Percentiles rank a stretch among this genome's conserved stretches.
These are phyloP conservation scores for Phytophthora idaei DNA, from an alignment of 352 stramenopile species.

Conservation along the genomic window DNA sequence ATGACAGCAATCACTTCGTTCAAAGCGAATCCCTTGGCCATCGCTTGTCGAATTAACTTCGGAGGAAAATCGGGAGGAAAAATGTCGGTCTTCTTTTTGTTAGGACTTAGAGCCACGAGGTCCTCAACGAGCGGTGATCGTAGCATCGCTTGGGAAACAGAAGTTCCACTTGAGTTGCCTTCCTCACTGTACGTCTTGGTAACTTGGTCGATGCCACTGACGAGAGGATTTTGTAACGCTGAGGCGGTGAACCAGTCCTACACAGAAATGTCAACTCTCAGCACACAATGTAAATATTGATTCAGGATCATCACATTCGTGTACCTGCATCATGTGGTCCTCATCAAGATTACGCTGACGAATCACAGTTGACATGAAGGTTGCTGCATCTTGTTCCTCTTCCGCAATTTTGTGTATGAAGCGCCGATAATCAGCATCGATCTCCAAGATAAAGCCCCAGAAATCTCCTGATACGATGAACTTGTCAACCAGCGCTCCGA, in stretches of 20 bases:
- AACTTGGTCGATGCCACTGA: constrained; percentile 38
- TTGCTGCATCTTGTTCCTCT: constrained; percentile 52
- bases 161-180: constrained; percentile 19
- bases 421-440: constrained; percentile 65
- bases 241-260: constrained; percentile 64
- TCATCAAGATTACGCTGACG: constrained; percentile 52
- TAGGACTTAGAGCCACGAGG: constrained; percentile 52
- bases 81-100: constrained; percentile 48
- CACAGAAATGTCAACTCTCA: too few species aligned
- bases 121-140: constrained; percentile 51
- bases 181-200: constrained; percentile 37
- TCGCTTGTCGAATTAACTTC: constrained; percentile 52
- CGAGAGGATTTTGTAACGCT: constrained; percentile 54
- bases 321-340: constrained; percentile 65
- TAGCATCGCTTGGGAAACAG: constrained; percentile 38
- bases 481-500: constrained; percentile 47
- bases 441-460: constrained; percentile 61
- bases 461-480: constrained; percentile 64
- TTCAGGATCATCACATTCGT: neutral
- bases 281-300: neutral
- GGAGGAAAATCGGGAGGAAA: constrained; percentile 60
- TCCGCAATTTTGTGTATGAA: constrained; percentile 48
- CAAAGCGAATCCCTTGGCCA: constrained; percentile 55
- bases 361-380: constrained; percentile 58
- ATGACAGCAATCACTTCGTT: constrained; percentile 61